Evolutionary conservation across 23 red algal species (phyloP).

Genomic region (Gracilariopsis chorda): DNA sequence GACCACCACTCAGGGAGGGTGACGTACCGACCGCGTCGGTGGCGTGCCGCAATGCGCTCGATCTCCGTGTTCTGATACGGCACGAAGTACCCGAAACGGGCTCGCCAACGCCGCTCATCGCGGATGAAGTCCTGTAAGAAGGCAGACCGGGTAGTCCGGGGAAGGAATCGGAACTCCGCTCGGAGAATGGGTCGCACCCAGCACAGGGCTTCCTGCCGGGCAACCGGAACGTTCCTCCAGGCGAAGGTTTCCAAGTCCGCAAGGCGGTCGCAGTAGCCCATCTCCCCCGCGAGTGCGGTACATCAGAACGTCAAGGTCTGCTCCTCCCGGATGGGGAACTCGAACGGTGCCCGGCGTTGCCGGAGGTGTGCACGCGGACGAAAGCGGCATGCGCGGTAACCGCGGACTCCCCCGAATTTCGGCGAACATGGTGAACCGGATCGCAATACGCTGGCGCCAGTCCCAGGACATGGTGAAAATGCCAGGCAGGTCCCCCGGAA

Average conservation of each 20-base stretch:
- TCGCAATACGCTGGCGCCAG: background rate
- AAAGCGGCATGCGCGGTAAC: background rate
- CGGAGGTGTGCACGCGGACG: background rate
- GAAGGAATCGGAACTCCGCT: too few species aligned
- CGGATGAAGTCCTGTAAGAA: too few species aligned
- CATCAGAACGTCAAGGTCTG: background rate
- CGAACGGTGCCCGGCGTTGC: background rate
- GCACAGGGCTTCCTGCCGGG: background rate
- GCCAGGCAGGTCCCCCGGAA: background rate
- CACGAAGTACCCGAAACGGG: background rate
- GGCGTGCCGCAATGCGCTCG: background rate
- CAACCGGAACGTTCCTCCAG: background rate
- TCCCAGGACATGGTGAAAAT: background rate
- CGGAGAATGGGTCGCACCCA: background rate
- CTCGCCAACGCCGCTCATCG: background rate
- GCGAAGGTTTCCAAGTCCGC: background rate
- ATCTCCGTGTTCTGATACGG: conserved; percentile 2
- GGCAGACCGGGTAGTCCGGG: too few species aligned
- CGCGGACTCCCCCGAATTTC: background rate
- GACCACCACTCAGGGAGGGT: too few species aligned
- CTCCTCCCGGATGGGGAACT: background rate
- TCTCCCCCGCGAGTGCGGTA: background rate
- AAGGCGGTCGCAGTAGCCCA: background rate
- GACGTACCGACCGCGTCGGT: too few species aligned
- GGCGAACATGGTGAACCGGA: background rate